Conservation (phyloP, 768 basidiomycete genomes). For the Guyanaporus albipodus region DNA sequence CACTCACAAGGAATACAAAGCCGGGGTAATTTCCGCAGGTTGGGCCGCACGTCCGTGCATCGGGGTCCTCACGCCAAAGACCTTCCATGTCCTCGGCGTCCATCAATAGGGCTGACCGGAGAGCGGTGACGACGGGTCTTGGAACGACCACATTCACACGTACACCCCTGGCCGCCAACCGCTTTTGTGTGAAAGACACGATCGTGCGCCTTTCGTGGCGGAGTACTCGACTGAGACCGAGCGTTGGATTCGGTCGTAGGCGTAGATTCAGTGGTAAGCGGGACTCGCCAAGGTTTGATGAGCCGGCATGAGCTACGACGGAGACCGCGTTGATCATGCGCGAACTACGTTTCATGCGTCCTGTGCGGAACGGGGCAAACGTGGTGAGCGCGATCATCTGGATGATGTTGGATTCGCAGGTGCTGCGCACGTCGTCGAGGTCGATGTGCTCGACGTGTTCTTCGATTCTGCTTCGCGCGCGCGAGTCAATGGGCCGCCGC, state of each 20-base stretch:
- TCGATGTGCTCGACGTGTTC: slow-evolving; percentile 46
- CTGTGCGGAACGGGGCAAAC: slow-evolving; percentile 52
- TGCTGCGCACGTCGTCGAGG: slow-evolving; percentile 49
- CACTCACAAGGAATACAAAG: slow-evolving; percentile 54
- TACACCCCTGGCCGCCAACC: slow-evolving; percentile 53
- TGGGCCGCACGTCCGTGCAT: slow-evolving; percentile 46
- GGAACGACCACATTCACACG: slow-evolving; percentile 51
- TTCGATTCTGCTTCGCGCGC: too few relatives aligned
- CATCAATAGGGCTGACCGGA: slow-evolving; percentile 44
- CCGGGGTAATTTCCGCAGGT: slow-evolving; percentile 21
- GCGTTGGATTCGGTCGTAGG: slow-evolving; percentile 7
- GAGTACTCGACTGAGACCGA: slow-evolving; percentile 44
- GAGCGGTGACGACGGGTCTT: slow-evolving; percentile 55
- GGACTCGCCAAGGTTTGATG: neutral
- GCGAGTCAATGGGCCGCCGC: too few relatives aligned
- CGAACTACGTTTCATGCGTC: slow-evolving; percentile 54
- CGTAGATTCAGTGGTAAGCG: neutral
- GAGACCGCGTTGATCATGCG: slow-evolving; percentile 57
- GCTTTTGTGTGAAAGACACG: slow-evolving; percentile 48
- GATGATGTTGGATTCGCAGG: slow-evolving; percentile 55
- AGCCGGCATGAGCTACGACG: slow-evolving; percentile 44
- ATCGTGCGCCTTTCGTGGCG: slow-evolving; percentile 62
- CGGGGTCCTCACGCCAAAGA: slow-evolving; percentile 46
- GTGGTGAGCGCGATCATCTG: slow-evolving; percentile 57
- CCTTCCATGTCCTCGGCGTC: slow-evolving; percentile 52